A percentile compares a stretch with the other conserved stretches of the same genome.
phyloP scores from a whole-genome alignment of 306 rosid species.

The Lathyrus aphaca region DNA sequence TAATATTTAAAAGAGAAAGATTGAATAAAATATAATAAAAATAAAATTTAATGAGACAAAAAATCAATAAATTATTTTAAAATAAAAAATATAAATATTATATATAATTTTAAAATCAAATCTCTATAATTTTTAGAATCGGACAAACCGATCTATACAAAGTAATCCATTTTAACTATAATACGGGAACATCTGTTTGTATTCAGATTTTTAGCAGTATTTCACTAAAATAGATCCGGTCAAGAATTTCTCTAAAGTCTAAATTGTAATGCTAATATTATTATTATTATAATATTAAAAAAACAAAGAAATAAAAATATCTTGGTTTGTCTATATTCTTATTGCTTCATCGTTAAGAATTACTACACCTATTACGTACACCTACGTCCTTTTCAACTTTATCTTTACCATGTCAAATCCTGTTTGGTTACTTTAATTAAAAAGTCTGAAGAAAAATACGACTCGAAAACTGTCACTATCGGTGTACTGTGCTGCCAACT shows the following conservation, averaged over 20 bases:
- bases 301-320: not conserved
- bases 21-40: too few species aligned
- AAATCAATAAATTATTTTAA: too few species aligned
- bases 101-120: too few species aligned
- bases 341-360: constrained; percentile 12
- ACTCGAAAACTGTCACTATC: not conserved
- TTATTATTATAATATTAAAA: not conserved
- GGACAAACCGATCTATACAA: too few species aligned
- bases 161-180: too few species aligned
- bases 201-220: too few species aligned
- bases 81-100: too few species aligned
- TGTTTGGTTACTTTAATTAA: not conserved
- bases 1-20: too few species aligned
- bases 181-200: too few species aligned
- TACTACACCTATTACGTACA: not conserved
- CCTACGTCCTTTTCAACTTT: not conserved
- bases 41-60: too few species aligned
- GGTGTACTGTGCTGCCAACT: not conserved
- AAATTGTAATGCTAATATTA: not conserved
- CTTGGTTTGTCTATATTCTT: not conserved
- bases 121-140: too few species aligned
- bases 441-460: not conserved
- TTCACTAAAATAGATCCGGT: not conserved
- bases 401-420: not conserved
- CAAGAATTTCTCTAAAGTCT: not conserved